phyloP scores from a whole-genome alignment of 768 basidiomycete genomes.

The Serendipita indica region DNA sequence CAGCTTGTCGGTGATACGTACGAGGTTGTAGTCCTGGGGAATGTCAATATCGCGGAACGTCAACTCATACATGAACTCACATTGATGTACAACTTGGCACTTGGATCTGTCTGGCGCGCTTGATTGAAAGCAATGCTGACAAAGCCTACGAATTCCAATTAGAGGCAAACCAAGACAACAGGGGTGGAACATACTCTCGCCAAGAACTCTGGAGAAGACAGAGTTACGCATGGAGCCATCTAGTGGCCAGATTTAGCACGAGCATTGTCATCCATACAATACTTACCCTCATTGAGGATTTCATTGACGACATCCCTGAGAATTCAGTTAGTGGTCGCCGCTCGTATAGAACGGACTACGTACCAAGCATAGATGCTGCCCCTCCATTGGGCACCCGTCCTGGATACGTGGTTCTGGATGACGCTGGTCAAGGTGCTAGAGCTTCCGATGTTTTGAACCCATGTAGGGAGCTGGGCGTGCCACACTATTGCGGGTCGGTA shows the following conservation, averaged over 20 bases:
- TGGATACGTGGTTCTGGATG: slow-evolving; percentile 13
- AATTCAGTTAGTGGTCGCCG: no score
- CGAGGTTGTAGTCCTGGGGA: neutral
- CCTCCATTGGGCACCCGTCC: slow-evolving; percentile 10
- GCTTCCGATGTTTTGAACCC: slow-evolving; percentile 11
- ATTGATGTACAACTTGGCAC: neutral
- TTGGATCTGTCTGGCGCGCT: neutral
- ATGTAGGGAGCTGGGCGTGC: slow-evolving; percentile 12
- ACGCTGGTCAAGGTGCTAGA: slow-evolving; percentile 11
- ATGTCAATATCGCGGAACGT: neutral
- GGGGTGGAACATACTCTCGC: neutral
- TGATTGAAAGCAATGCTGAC: no score
- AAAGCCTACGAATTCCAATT: no score
- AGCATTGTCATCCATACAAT: neutral
- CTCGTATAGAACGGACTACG: no score
- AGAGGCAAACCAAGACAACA: neutral
- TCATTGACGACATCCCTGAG: slow-evolving; percentile 23
- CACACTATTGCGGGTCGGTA: neutral
- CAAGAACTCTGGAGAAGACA: slow-evolving; percentile 18
- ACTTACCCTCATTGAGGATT: slow-evolving; percentile 32
- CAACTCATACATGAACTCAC: neutral
- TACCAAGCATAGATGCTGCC: slow-evolving; percentile 10
- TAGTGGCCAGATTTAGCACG: neutral
- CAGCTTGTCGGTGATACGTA: neutral
- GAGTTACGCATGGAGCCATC: slow-evolving; percentile 29